Conservation (phyloP, 352 stramenopile genomes). For the Pseudoperonospora humuli region DNA sequence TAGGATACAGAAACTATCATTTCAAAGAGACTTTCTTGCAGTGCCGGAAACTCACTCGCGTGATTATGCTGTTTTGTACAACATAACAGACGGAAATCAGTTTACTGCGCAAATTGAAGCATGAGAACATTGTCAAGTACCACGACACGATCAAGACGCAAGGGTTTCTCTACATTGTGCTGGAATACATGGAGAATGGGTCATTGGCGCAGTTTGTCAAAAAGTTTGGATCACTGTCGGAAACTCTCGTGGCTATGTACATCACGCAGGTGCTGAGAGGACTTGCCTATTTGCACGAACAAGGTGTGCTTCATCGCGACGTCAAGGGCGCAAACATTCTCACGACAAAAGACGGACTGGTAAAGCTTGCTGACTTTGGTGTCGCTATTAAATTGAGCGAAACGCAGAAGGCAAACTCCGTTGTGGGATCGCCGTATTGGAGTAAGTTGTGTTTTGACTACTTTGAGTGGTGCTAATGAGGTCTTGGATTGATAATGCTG, state of each 20-base stretch:
- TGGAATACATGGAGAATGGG: conserved; percentile 93
- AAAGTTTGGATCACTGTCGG: conserved; percentile 88
- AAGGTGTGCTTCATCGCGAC: conserved; percentile 89
- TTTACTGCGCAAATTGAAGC: conserved; percentile 89
- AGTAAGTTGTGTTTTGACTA: conserved; percentile 31
- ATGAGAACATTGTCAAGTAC: conserved; percentile 95
- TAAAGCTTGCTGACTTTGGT: conserved; percentile 91
- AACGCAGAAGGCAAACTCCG: conserved; percentile 81
- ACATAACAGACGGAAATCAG: conserved; percentile 80
- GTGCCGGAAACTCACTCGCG: too few relatives aligned
- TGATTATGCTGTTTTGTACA: conserved; percentile 4
- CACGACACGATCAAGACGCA: conserved; percentile 89
- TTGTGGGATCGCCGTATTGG: conserved; percentile 94
- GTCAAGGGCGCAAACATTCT: conserved; percentile 93
- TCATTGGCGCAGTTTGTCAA: conserved; percentile 90
- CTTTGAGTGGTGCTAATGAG: background rate
- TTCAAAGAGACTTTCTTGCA: too few relatives aligned
- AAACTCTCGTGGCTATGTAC: conserved; percentile 88
- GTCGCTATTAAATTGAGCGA: conserved; percentile 87
- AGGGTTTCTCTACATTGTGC: conserved; percentile 74
- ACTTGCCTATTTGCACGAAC: conserved; percentile 86
- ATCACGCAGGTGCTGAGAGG: conserved; percentile 89
- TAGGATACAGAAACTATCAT: conserved; percentile 3
- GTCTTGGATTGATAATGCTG: conserved; percentile 1
- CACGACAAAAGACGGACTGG: conserved; percentile 86